Percentiles rank a stretch among this genome's conserved stretches.
phyloP scores from a whole-genome alignment of 2,329 filamentous ascomycete genomes.

The Pseudonectria foliicola region DNA sequence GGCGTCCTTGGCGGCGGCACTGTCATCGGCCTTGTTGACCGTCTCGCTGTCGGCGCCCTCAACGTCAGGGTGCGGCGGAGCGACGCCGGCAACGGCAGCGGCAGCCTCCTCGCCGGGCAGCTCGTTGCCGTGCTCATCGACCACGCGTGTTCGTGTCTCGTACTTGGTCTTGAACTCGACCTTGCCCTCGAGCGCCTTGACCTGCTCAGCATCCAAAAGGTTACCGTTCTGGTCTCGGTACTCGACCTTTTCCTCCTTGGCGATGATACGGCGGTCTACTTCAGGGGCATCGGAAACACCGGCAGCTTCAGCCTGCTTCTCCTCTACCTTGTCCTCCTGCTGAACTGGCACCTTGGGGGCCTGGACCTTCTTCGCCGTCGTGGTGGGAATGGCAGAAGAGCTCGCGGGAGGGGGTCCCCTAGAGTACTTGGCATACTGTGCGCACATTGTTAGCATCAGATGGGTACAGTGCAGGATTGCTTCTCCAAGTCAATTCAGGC shows the following conservation, averaged over 20 bases:
- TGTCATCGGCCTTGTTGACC: conserved; percentile 32
- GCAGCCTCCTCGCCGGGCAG: conserved; percentile 43
- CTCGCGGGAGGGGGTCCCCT: conserved; percentile 15
- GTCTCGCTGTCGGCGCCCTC: conserved; percentile 56
- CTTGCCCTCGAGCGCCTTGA: conserved; percentile 79
- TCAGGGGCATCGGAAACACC: conserved; percentile 44
- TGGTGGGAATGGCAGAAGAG: conserved; percentile 23
- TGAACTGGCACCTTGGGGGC: conserved; percentile 7
- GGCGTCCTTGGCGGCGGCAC: conserved; percentile 33
- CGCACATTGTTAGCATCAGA: conserved; percentile 10
- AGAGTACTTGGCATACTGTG: conserved; percentile 44
- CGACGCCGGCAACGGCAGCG: conserved; percentile 35
- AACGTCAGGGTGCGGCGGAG: conserved; percentile 54
- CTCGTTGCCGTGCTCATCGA: conserved; percentile 75
- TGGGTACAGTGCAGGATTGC: neutral
- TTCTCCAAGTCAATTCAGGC: conserved; percentile 24
- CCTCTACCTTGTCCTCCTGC: conserved; percentile 15
- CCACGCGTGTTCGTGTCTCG: conserved; percentile 82
- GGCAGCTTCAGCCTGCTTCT: conserved; percentile 21
- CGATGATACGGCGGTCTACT: conserved; percentile 41
- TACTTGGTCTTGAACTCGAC: conserved; percentile 94
- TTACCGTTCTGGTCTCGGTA: conserved; percentile 95
- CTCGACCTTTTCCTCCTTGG: conserved; percentile 75
- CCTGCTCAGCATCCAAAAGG: conserved; percentile 73
- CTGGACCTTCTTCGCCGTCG: conserved; percentile 19